Conservation (phyloP, 768 basidiomycete genomes). For the Rhizopogon sp. region DNA sequence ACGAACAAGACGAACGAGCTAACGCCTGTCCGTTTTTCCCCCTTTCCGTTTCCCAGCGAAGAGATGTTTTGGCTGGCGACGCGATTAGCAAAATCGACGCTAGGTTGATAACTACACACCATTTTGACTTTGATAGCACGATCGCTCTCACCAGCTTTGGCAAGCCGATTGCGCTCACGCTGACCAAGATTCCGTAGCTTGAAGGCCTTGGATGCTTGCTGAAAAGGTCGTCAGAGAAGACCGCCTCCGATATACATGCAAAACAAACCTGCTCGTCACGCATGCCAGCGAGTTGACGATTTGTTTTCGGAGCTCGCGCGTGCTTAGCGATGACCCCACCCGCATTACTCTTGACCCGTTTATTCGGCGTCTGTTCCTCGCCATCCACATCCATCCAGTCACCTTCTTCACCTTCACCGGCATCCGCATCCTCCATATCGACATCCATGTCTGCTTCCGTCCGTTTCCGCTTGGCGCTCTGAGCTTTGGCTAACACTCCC, state of each 20-base stretch:
- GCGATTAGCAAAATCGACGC: background rate
- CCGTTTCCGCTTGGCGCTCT: constrained; percentile 58
- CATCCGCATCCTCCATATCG: constrained; percentile 44
- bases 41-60: constrained; percentile 78
- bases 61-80: constrained; percentile 71
- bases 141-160: constrained; percentile 89
- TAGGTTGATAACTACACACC: constrained; percentile 40
- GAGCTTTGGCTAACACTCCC: constrained; percentile 69
- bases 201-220: constrained; percentile 79
- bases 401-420: constrained; percentile 35
- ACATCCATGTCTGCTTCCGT: constrained; percentile 49
- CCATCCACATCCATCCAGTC: constrained; percentile 53
- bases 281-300: constrained; percentile 77
- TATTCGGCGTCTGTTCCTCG: constrained; percentile 46
- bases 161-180: constrained; percentile 80
- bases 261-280: constrained; percentile 63
- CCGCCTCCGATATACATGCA: background rate
- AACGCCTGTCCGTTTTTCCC: constrained; percentile 71
- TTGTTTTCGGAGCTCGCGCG: constrained; percentile 57
- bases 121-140: constrained; percentile 78
- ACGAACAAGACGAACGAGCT: background rate
- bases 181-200: constrained; percentile 85
- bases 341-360: constrained; percentile 58
- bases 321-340: constrained; percentile 48
- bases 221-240: constrained; percentile 8